Evolutionary conservation across 148 eudicot species (phyloP), one percentile per base, ranked within the genome.

Genomic region (Nyssa sinensis): DNA sequence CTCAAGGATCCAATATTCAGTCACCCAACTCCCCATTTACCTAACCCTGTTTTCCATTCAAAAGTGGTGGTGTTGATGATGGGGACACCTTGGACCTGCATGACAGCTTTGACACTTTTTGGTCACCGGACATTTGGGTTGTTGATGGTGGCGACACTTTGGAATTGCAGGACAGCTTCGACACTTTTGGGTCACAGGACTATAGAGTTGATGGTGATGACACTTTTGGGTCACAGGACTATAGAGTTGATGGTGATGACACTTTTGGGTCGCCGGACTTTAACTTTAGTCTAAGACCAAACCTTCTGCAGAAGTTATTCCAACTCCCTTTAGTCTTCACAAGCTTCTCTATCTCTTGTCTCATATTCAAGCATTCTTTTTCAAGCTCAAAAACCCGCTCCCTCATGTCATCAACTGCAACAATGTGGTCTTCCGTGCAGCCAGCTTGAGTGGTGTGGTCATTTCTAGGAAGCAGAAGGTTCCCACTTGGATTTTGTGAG

Each of bases 381-480:
- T 86, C 89, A 4, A 86, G 86, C 70, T 83, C 84, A 23, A 61
- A 66, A 35, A 86, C 84, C 19, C 83, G 64, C 62, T 74, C 81
- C 72, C 74, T 78, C 89, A 83, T 81, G 34, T 79, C 86, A 58
- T 86, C 83, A 60, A 76, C 73, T 3, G 67, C 69, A 7, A 83
- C 75, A 33, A 79, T 78, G 62, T 69, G 86, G 30, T 75, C 80
- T 28, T 81, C 80, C 3, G 64, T 35, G 55, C 53, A 31, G 53
- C 65, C 75, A 2, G 75, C 41, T 33, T 66, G 74, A 70, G 39
- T 35, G 6, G 66, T 39, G 58, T 67, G 37, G 41, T 69, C 82
- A 44, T 70, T 80, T 65, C 75, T 32, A 37, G 71, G 30, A 1
- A 47, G 41, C 29, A 67, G 64, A 49, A 74, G 33, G 71, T 71